Percentiles rank a stretch among this genome's conserved stretches.
Conservation (phyloP, 2,329 filamentous ascomycete species). For the Ceratocystiopsis minuta region DNA sequence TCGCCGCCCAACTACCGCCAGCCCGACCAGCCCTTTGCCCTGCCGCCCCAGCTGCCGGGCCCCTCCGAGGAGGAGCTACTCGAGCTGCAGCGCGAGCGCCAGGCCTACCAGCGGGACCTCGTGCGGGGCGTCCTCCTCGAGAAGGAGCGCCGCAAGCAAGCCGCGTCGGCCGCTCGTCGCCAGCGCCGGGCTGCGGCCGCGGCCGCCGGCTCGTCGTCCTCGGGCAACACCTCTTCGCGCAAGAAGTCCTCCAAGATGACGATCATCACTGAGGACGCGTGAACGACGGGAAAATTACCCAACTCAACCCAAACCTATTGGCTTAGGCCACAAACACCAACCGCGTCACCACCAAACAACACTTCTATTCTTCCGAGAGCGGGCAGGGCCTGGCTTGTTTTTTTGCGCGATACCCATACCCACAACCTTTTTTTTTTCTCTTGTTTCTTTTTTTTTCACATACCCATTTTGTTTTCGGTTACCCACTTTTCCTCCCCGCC, state of each 20-base stretch:
- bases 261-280: conserved; percentile 30
- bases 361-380: background rate
- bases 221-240: conserved; percentile 1
- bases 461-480: no score
- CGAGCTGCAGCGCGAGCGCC: conserved; percentile 31
- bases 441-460: background rate
- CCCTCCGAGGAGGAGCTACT: conserved; percentile 30
- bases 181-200: conserved; percentile 9
- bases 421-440: background rate
- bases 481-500: no score
- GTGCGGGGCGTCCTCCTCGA: conserved; percentile 31
- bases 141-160: conserved; percentile 34
- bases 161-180: conserved; percentile 17
- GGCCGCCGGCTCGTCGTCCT: background rate
- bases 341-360: background rate
- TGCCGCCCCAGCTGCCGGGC: conserved; percentile 13
- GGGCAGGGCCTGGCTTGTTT: background rate
- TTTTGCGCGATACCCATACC: no score
- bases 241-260: conserved; percentile 36
- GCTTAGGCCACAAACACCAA: background rate
- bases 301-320: background rate
- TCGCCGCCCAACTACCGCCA: conserved; percentile 14
- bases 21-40: conserved; percentile 7
- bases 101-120: conserved; percentile 32
- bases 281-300: background rate